Evolutionary conservation across 495 filamentous ascomycete species (phyloP).

Genomic region (Sordaria brevicollis): DNA sequence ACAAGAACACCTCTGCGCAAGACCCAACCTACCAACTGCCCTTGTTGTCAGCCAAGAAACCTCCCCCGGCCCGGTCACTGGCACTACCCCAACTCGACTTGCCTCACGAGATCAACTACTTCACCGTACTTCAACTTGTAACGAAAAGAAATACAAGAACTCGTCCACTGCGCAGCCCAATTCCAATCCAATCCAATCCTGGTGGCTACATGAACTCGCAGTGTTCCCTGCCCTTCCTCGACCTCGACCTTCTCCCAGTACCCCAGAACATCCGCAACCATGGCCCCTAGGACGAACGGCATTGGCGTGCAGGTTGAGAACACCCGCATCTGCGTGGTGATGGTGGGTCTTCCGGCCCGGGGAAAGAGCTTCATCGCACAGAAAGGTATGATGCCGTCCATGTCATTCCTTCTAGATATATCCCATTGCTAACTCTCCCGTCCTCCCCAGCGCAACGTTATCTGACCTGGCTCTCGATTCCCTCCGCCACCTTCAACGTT

Average conservation of each 20-base stretch:
- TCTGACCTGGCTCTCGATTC: slow-evolving; percentile 89
- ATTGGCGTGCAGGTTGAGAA: slow-evolving; percentile 70
- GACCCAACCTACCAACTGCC: not conserved
- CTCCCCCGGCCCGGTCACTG: not conserved
- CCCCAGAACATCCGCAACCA: slow-evolving; percentile 13
- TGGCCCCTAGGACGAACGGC: slow-evolving; percentile 38
- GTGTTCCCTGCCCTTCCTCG: slow-evolving; percentile 3
- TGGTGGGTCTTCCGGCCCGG: slow-evolving; percentile 91
- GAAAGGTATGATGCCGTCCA: slow-evolving; percentile 55
- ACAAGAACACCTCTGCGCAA: not conserved
- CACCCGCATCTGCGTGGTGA: slow-evolving; percentile 93
- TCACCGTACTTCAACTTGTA: not conserved
- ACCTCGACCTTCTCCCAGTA: slow-evolving; percentile 1
- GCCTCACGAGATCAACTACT: slow-evolving; percentile 23
- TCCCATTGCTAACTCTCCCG: slow-evolving; percentile 9
- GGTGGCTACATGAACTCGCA: slow-evolving; percentile 21
- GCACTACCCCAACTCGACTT: not conserved
- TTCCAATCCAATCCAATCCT: too few relatives aligned
- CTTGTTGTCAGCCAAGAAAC: slow-evolving; percentile 1
- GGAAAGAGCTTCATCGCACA: slow-evolving; percentile 96
- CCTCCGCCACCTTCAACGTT: slow-evolving; percentile 91
- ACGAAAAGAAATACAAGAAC: not conserved
- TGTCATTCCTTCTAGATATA: not conserved
- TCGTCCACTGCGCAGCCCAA: slow-evolving; percentile 2
- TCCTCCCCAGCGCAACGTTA: slow-evolving; percentile 70